Base-by-base conservation (phyloP, 176 grass and related monocot genomes). In the Aegilops sharonensis region DNA sequence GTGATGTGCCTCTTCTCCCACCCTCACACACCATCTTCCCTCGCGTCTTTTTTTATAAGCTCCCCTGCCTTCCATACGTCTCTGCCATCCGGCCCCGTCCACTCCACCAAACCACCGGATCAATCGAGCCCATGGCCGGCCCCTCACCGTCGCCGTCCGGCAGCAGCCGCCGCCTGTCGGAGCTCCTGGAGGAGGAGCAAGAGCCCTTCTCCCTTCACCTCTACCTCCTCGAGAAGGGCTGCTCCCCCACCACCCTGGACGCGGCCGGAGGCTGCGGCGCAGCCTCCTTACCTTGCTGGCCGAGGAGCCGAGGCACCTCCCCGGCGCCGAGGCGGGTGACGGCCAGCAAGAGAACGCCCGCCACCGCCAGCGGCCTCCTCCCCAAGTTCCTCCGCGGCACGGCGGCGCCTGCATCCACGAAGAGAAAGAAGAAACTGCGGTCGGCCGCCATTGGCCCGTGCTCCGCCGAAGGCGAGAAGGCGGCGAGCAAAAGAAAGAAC, bases 211-310 rank as follows among this genome's bases (percentile, higher is more conserved):
- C 72, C 4, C 74, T 92, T 23, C 61, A 92, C 43, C 13, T 87
- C 34, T 89, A 84, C 69, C 84, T 92, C 39, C 75, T 92, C 68
- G 91, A 92, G 84, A 89, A 79, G 47, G 87, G 91, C 68, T 87
- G 65, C 75, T 77, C 91, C 39, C 36, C 75, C 2, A 13, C 56
- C 32, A 21, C 70, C 31, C 72, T 72, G 21, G 78, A 86, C 60
- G 48, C 66, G 1, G 34, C 52, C 30, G 40, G n/a, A 63, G 60
- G 60, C n/a, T 23, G n/a, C 30, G 59, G n/a, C 2, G 77, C 20
- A 10, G 62, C 64, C 7, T 45, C 60, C 70, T 75, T 79, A 13
- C 32, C 63, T 35, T 89, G 87, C 82, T 89, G 81, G 87, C 87
- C 76, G 32, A 80, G 57, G 40, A 31, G 39, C 40, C 1, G 9